Base-by-base conservation (phyloP, 1,284 basidiomycete genomes). In the Ustilago bromivora region DNA sequence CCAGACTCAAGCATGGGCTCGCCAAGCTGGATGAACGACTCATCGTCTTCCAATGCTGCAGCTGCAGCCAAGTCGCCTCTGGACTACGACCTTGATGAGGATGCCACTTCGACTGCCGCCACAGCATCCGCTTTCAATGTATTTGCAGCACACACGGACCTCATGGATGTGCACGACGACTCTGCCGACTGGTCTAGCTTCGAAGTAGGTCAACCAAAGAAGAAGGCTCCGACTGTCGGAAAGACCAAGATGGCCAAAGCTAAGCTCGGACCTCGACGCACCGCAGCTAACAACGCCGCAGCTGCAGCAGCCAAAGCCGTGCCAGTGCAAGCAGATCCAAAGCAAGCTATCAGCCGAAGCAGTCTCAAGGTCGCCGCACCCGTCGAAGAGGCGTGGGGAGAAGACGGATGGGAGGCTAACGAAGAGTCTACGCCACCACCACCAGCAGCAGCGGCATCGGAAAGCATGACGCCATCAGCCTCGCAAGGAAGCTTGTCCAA, bases 111-210 rank as follows among this genome's bases (percentile, higher is more conserved):
- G 4, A 57, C 66, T 6, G 63, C 63, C 2, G 72, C 75, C 0
- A 70, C 75, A 5, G 66, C 70, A 0, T 72, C 66, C 10, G 69
- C 74, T 0, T 77, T 72, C 61, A 34, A 46, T 7, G 53, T 57
- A 47, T 61, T 34, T 31, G 28, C 23, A 31, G 31, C 28, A 12
- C 58, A 68, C 11, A 13, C 41, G 9, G 80, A 82, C 49, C 69
- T 82, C 0, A 82, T 82, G 70, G 78, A 82, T 53, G 78, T 82
- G n/a, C 40, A 80, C 56, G 81, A 82, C 61, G 81, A 82, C 55
- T 64, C 66, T 19, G 80, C 67, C 38, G 81, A 82, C 49, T 82
- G 81, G 81, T 71, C 78, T 10, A 70, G 69, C 46, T 82, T 82
- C 41, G 78, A 77, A 40, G 60, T 77, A 2, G 81, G 71, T 4